Percentiles rank a stretch among this genome's conserved stretches.
Conservation (phyloP, 257 asterid genomes). For the Lithospermum erythrorhizon region DNA sequence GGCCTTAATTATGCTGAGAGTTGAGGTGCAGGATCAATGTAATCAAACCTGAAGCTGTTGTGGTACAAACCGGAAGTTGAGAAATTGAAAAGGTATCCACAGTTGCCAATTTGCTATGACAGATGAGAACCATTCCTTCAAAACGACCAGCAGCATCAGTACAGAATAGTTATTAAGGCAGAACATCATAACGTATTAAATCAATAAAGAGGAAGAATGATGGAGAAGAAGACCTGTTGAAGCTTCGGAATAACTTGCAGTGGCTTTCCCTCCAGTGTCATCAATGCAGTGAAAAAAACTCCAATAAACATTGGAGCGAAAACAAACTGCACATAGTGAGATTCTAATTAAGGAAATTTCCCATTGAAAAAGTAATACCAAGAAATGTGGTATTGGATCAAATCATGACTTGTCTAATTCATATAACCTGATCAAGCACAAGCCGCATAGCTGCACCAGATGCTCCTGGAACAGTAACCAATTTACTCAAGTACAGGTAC, state of each 20-base stretch:
- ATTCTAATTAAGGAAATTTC: conserved; percentile 4
- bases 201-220: background rate
- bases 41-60: conserved; percentile 86
- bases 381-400: background rate
- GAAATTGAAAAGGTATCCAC: conserved; percentile 94
- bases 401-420: background rate
- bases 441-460: conserved; percentile 62
- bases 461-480: conserved; percentile 53
- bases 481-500: conserved; percentile 68
- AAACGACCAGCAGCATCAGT: conserved; percentile 1
- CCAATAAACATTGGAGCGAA: conserved; percentile 76
- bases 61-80: conserved; percentile 87
- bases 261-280: conserved; percentile 68
- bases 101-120: conserved; percentile 93
- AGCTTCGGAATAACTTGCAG: conserved; percentile 65
- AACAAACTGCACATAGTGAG: conserved; percentile 40
- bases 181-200: background rate
- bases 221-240: conserved; percentile 45
- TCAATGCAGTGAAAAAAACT: conserved; percentile 43
- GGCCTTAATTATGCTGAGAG: background rate
- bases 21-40: background rate
- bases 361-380: background rate
- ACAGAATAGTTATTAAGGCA: background rate
- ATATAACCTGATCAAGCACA: conserved; percentile 72
- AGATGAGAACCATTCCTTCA: conserved; percentile 86